These are phyloP conservation scores for Aspergillus egyptiacus DNA, from an alignment of 495 filamentous ascomycete genomes.

Conservation along the genomic window DNA sequence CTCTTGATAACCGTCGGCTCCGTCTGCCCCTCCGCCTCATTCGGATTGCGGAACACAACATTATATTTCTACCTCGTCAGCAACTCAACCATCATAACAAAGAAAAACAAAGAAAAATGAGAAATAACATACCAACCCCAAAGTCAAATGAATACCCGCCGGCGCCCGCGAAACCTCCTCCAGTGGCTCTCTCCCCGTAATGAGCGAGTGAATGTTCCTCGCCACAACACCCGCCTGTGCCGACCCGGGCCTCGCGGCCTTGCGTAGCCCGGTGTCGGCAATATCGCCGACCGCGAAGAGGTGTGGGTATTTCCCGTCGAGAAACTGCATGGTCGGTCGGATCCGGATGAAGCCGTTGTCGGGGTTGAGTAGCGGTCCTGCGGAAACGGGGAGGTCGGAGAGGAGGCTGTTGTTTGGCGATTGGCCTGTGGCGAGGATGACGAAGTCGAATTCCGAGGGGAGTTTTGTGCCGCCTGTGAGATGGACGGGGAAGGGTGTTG, in stretches of 20 bases:
- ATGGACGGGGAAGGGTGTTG: slow-evolving; percentile 25
- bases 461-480: slow-evolving; percentile 31
- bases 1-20: slow-evolving; percentile 40
- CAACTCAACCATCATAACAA: neutral
- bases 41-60: slow-evolving; percentile 46
- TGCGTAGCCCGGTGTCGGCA: slow-evolving; percentile 51
- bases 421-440: slow-evolving; percentile 53
- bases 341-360: slow-evolving; percentile 48
- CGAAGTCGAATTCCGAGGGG: slow-evolving; percentile 27
- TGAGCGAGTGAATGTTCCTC: slow-evolving; percentile 48
- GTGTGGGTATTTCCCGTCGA: slow-evolving; percentile 39
- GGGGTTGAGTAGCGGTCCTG: slow-evolving; percentile 39
- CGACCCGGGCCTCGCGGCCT: slow-evolving; percentile 48
- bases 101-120: neutral
- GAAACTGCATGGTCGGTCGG: slow-evolving; percentile 51
- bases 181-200: slow-evolving; percentile 27
- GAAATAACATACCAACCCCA: slow-evolving; percentile 42
- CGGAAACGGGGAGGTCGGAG: slow-evolving; percentile 33
- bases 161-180: slow-evolving; percentile 33
- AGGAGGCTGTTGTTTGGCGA: slow-evolving; percentile 50
- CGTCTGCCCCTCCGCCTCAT: slow-evolving; percentile 35
- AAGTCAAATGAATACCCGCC: slow-evolving; percentile 42
- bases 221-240: slow-evolving; percentile 48
- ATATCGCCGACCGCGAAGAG: slow-evolving; percentile 59
- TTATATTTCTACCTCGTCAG: slow-evolving; percentile 36